phyloP scores from a whole-genome alignment of 2,329 filamentous ascomycete species.

The Epichloe uncinata region DNA sequence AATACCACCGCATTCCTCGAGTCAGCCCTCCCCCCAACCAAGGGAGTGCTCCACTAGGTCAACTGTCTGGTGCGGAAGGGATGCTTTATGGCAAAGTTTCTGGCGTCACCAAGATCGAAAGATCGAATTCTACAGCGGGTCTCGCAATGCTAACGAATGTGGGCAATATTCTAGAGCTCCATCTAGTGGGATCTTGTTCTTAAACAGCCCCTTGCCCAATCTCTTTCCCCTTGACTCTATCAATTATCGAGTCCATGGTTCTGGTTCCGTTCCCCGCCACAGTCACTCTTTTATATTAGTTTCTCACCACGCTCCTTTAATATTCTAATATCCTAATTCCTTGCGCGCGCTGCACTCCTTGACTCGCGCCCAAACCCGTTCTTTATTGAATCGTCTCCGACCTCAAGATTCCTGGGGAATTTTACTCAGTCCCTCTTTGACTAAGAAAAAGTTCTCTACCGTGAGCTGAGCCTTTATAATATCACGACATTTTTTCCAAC shows the following conservation, averaged over 20 bases:
- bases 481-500: slow-evolving; percentile 8
- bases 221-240: slow-evolving; percentile 21
- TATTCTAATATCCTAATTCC: slow-evolving; percentile 39
- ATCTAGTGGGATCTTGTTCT: slow-evolving; percentile 30
- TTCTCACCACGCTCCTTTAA: slow-evolving; percentile 45
- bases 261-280: slow-evolving; percentile 35
- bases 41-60: slow-evolving; percentile 15
- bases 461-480: slow-evolving; percentile 9
- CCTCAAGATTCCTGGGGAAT: slow-evolving; percentile 40
- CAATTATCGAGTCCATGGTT: slow-evolving; percentile 25
- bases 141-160: slow-evolving; percentile 19
- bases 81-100: slow-evolving; percentile 9
- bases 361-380: slow-evolving; percentile 15
- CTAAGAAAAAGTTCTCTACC: slow-evolving; percentile 9
- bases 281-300: slow-evolving; percentile 42
- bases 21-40: slow-evolving; percentile 14
- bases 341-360: slow-evolving; percentile 28
- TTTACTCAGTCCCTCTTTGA: slow-evolving; percentile 33
- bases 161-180: slow-evolving; percentile 24
- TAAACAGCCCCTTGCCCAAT: slow-evolving; percentile 33
- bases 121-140: slow-evolving; percentile 6
- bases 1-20: slow-evolving; percentile 13
- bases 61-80: slow-evolving; percentile 4
- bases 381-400: slow-evolving; percentile 28
- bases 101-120: slow-evolving; percentile 12